Base-by-base conservation (phyloP, 2,329 filamentous ascomycete genomes). In the Coccinonectria pachysandricola region DNA sequence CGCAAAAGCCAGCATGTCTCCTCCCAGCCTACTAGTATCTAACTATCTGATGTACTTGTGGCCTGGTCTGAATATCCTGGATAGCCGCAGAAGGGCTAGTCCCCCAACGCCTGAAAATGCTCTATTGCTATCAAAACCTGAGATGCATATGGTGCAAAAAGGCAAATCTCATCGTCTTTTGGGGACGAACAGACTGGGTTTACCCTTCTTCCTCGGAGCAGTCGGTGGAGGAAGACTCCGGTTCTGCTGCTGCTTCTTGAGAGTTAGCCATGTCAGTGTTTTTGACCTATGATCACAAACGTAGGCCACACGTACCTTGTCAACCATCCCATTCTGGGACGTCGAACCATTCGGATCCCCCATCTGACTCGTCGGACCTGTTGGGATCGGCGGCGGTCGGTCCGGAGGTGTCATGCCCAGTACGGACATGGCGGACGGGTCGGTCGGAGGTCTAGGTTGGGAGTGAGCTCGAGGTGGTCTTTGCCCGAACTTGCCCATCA, bases 351-450 rank as follows among this genome's bases (percentile, higher is more conserved):
- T 45, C 16, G 43, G 34, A 23, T 39, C 34, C 12, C 26, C 36
- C 23, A 25, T 32, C 10, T 20, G 19, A 19, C 17, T 22, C 21
- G 34, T 24, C 12, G 28, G 36, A 5, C 32, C 18, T 10, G 36
- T 34, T 8, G 45, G 31, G 10, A 36, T 39, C 15, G 56, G 43
- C 3, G 56, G 54, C 22, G 58, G 57, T 19, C 62, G 51, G 32
- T 60, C 54, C 6, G 63, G 64, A 12, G 64, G 63, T 8, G 46
- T 52, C 36, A 71, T 46, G 6, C 65, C 65, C 23, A 70, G 50
- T 12, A 64, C 59, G 30, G 64, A 59, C 62, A 69, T 65, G 11
- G 65, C 66, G 2, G 65, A 65, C 3, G 65, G 65, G 28, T 71
- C 66, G 15, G 48, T 52, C n/a, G 54, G 53, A n/a, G 43, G 39